Conservation (phyloP, 2,329 filamentous ascomycete species). For the Didymella arachidicola region DNA sequence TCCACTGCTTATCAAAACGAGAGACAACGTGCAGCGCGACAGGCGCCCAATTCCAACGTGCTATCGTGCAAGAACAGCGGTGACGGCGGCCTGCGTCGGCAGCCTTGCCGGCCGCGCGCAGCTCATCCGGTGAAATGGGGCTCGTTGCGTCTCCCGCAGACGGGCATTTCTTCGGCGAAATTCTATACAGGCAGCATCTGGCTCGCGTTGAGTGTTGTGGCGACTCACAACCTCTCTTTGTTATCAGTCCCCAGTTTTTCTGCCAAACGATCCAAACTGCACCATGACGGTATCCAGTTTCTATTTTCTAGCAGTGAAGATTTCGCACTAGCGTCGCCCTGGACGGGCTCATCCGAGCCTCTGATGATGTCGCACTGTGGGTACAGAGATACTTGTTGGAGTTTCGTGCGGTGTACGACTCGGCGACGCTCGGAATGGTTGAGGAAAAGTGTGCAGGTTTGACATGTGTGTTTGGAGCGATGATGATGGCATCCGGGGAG, state of each 20-base stretch:
- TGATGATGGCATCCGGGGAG: conserved; percentile 34
- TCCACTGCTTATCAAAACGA: conserved; percentile 16
- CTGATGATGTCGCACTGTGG: conserved; percentile 41
- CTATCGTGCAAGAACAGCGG: conserved; percentile 10
- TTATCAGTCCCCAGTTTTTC: conserved; percentile 37
- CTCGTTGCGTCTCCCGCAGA: conserved; percentile 26
- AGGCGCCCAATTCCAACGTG: conserved; percentile 7
- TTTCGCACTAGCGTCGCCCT: conserved; percentile 33
- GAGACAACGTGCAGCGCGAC: conserved; percentile 7
- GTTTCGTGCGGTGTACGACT: conserved; percentile 26
- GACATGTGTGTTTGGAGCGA: conserved; percentile 27
- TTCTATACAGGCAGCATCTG: conserved; percentile 14
- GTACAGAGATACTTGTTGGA: conserved; percentile 40
- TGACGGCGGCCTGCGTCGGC: conserved; percentile 29
- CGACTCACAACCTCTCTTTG: conserved; percentile 31
- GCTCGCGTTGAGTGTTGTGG: conserved; percentile 29
- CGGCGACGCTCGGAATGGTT: conserved; percentile 36
- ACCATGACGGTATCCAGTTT: conserved; percentile 39
- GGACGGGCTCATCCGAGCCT: conserved; percentile 28
- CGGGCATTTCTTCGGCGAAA: conserved; percentile 28
- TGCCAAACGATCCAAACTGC: conserved; percentile 28
- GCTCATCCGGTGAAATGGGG: conserved; percentile 28
- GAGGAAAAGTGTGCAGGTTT: conserved; percentile 27
- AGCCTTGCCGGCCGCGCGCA: conserved; percentile 36
- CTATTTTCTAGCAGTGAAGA: conserved; percentile 37